Conservation (phyloP, 352 stramenopile species). For the Phytophthora rubi region DNA sequence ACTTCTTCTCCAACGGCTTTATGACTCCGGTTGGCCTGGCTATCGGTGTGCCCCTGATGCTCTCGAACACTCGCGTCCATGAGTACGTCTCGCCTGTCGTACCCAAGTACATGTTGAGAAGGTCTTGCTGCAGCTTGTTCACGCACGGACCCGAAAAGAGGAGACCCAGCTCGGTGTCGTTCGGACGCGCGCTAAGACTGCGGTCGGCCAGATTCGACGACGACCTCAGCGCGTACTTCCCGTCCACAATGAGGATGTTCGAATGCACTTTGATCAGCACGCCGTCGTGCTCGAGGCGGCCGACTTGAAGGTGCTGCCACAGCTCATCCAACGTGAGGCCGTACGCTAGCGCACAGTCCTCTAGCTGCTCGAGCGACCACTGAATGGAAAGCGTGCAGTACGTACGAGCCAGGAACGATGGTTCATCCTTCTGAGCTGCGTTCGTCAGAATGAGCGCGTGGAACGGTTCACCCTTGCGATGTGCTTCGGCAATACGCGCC, state of each 20-base stretch:
- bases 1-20: conserved; percentile 56
- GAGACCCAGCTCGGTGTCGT: conserved; percentile 75
- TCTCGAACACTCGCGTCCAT: conserved; percentile 39
- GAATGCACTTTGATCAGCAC: conserved; percentile 82
- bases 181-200: conserved; percentile 72
- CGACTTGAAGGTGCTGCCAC: conserved; percentile 55
- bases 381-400: conserved; percentile 83
- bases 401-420: conserved; percentile 72
- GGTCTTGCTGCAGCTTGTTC: conserved; percentile 57
- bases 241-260: conserved; percentile 81
- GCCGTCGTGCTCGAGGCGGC: conserved; percentile 47
- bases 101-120: conserved; percentile 75
- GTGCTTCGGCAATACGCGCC: conserved; percentile 50
- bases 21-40: conserved; percentile 47
- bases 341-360: conserved; percentile 51
- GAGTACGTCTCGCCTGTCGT: conserved; percentile 41
- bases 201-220: conserved; percentile 81
- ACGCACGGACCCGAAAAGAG: conserved; percentile 58
- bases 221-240: conserved; percentile 69
- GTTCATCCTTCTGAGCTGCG: conserved; percentile 78
- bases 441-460: conserved; percentile 77
- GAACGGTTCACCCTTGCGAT: conserved; percentile 47
- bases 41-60: conserved; percentile 11
- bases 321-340: conserved; percentile 52
- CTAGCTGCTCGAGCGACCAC: conserved; percentile 78